Conservation (phyloP, 352 stramenopile genomes). For the Phytophthora parvispora region DNA sequence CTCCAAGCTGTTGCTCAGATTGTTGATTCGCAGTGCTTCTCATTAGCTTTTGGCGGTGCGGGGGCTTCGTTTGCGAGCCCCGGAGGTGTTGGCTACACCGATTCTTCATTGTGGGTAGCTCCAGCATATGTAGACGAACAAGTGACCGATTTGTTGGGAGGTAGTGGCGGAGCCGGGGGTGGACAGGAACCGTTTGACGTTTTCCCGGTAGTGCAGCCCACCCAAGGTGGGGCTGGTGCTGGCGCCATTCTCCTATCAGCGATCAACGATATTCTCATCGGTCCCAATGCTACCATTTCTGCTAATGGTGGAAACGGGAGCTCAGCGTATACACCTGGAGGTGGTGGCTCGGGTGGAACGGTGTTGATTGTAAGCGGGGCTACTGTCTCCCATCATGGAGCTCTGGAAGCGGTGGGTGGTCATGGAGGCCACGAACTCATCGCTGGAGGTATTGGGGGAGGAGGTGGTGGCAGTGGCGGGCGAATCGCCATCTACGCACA, state of each 20-base stretch:
- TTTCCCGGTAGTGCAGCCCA: constrained; percentile 71
- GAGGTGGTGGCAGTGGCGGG: constrained; percentile 91
- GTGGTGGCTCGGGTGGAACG: constrained; percentile 64
- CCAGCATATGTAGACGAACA: constrained; percentile 53
- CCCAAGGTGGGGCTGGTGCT: constrained; percentile 92
- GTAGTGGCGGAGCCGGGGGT: constrained; percentile 92
- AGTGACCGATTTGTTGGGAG: constrained; percentile 89
- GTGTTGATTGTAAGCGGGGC: constrained; percentile 62
- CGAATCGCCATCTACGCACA: constrained; percentile 92
- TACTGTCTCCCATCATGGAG: constrained; percentile 74
- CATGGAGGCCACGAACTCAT: constrained; percentile 72
- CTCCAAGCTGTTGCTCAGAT: constrained; percentile 69
- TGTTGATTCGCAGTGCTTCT: constrained; percentile 87
- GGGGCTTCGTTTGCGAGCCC: constrained; percentile 73
- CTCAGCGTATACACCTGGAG: constrained; percentile 63
- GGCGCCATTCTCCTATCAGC: constrained; percentile 90
- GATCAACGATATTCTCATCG: constrained; percentile 96
- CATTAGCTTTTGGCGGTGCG: constrained; percentile 90
- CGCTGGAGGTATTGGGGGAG: constrained; percentile 31
- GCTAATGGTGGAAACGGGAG: constrained; percentile 78
- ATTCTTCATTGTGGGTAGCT: constrained; percentile 16
- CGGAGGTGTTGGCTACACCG: constrained; percentile 70
- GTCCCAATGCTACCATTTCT: constrained; percentile 73
- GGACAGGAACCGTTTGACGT: constrained; percentile 85
- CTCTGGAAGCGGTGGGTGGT: constrained; percentile 83